Conservation (phyloP, 768 basidiomycete genomes). For the Neoboletus subvelutipes region DNA sequence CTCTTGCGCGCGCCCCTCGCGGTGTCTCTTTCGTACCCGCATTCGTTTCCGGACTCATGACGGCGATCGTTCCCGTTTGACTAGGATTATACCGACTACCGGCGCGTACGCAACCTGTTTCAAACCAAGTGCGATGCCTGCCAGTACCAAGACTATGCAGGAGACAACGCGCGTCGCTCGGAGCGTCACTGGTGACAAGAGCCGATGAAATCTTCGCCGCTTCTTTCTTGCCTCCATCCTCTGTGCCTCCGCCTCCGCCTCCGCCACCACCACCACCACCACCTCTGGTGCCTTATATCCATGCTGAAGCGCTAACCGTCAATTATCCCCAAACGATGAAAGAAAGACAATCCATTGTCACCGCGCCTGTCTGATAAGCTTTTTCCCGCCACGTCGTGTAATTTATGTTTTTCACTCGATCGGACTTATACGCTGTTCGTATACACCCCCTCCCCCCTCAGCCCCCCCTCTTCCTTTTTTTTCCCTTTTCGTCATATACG, state of each 20-base stretch:
- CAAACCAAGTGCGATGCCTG: constrained; percentile 63
- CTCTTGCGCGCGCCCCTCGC: not conserved
- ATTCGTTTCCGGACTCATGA: constrained; percentile 2
- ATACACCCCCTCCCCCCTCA: too few relatives aligned
- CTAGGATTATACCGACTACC: constrained; percentile 45
- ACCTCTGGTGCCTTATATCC: constrained; percentile 1
- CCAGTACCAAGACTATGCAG: too few relatives aligned
- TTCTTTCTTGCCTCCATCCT: not conserved
- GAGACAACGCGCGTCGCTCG: constrained; percentile 34
- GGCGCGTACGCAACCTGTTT: constrained; percentile 63
- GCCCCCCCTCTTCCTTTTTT: too few relatives aligned
- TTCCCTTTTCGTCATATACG: too few relatives aligned
- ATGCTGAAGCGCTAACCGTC: not conserved
- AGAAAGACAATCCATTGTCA: not conserved
- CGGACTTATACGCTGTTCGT: not conserved
- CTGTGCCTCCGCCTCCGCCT: too few relatives aligned
- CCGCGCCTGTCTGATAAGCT: not conserved
- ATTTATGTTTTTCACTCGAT: not conserved
- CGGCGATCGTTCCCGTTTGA: not conserved
- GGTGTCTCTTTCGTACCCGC: not conserved
- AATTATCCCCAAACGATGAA: not conserved
- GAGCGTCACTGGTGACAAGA: constrained; percentile 20
- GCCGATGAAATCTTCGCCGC: not conserved
- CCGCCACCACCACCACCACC: too few relatives aligned
- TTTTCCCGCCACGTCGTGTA: not conserved